Evolutionary conservation across 2,329 filamentous ascomycete species (phyloP), one percentile per base, ranked within the genome.

Genomic region (Neopestalotiopsis sp.): DNA sequence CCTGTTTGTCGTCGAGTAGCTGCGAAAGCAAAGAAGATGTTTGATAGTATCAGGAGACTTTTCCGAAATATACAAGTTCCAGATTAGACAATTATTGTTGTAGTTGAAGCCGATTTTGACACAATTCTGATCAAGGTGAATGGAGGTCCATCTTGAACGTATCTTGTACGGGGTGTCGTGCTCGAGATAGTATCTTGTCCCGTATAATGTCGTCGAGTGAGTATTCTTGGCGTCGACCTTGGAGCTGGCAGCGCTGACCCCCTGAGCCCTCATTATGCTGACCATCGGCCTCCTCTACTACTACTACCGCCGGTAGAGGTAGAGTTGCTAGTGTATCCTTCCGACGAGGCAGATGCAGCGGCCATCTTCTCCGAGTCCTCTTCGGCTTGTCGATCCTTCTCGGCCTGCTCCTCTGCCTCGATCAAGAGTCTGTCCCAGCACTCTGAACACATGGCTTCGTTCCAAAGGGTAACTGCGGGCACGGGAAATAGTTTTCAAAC

Each of bases 361-460:
- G 68, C 68, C 17, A 69, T n/a, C 30, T 58, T 62, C 4, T 69
- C 68, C 12, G 65, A 45, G 32, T 67, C 65, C 1, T 10, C 65
- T 13, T 68, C 59, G 49, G 68, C 65, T 17, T 40, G 12, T 12
- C 34, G 45, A 13, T 67, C 40, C 28, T 30, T 32, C 30, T 77
- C 73, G 1, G 75, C 76, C 74, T 76, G 75, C 69, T 79, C 77
- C 20, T 72, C 73, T 28, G 77, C 77, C 71, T 79, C 76, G 45
- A 73, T 69, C 65, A 78, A 38, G 20, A 78, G 73, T 30, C 78
- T 74, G 38, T 78, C 76, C 76, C 76, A 78, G 69, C 78, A 79
- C 67, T 78, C 76, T 28, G 73, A 76, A 53, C 78, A 79, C 76
- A 78, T 77, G 30, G 77, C 76, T 2, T 77, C 74, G 49, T 79